Conservation (phyloP, 2,329 filamentous ascomycete species). For the Monosporascus sp. region DNA sequence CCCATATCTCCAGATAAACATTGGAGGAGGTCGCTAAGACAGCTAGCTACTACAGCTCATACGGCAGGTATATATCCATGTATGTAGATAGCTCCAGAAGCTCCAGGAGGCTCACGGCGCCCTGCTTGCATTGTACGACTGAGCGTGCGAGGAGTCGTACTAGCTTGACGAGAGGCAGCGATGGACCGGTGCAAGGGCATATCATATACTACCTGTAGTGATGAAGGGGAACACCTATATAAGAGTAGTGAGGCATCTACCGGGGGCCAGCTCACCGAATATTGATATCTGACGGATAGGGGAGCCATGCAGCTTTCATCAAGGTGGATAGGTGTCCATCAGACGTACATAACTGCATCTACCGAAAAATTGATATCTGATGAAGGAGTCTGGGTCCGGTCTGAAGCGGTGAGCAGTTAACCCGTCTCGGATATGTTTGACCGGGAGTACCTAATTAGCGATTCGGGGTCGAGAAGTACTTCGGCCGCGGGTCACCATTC, state of each 20-base stretch:
- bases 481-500: not conserved
- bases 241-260: too few species aligned
- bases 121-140: not conserved
- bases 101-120: not conserved
- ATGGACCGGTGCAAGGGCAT: too few species aligned
- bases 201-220: too few species aligned
- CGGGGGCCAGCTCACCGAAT: too few species aligned
- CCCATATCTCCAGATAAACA: not conserved
- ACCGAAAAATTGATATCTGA: conserved; percentile 12
- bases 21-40: not conserved
- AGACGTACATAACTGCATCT: conserved; percentile 5
- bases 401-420: conserved; percentile 17
- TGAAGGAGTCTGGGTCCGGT: not conserved
- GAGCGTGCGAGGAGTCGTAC: not conserved
- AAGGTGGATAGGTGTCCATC: not conserved
- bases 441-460: not conserved
- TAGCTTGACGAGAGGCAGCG: not conserved
- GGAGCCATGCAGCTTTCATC: not conserved
- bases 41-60: not conserved
- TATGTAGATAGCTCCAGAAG: not conserved
- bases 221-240: too few species aligned
- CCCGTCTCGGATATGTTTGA: not conserved
- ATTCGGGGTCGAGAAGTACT: not conserved
- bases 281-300: too few species aligned
- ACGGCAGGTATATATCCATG: not conserved